Conservation (phyloP, 805 yeast species). For the Candida pini region DNA sequence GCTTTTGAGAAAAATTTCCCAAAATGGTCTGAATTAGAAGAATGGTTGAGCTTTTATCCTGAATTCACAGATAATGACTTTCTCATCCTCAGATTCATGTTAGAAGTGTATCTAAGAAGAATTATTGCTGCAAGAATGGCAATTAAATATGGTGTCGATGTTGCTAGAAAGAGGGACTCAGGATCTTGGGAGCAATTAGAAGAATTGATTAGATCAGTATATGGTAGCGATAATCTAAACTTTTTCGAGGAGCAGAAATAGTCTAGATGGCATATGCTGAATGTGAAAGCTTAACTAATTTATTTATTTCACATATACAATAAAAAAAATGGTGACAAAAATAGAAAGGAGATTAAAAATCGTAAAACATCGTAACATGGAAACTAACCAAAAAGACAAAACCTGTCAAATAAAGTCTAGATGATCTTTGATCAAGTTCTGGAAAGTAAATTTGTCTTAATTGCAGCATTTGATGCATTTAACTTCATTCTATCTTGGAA, state of each 20-base stretch:
- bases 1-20: constrained; percentile 12
- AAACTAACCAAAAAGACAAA: not conserved
- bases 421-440: not conserved
- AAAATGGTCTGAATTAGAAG: constrained; percentile 13
- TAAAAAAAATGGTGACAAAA: not conserved
- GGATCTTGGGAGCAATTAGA: constrained; percentile 35
- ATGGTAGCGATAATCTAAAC: constrained; percentile 28
- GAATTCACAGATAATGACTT: constrained; percentile 22
- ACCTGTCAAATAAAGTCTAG: not conserved
- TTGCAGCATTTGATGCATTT: constrained; percentile 18
- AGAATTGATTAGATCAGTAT: constrained; percentile 51
- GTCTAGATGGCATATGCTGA: not conserved
- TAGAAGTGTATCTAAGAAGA: constrained; percentile 29
- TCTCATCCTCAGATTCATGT: constrained; percentile 20
- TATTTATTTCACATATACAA: not conserved
- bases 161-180: constrained; percentile 17
- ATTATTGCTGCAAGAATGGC: constrained; percentile 27
- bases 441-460: constrained; percentile 4
- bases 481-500: constrained; percentile 22
- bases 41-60: constrained; percentile 7
- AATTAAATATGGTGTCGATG: constrained; percentile 19
- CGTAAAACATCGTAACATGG: not conserved
- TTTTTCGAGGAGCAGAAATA: constrained; percentile 18
- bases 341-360: not conserved
- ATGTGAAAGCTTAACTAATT: not conserved